Percentiles rank a stretch among this genome's conserved stretches.
phyloP scores from a whole-genome alignment of 352 stramenopile genomes.

The Porosira glacialis region DNA sequence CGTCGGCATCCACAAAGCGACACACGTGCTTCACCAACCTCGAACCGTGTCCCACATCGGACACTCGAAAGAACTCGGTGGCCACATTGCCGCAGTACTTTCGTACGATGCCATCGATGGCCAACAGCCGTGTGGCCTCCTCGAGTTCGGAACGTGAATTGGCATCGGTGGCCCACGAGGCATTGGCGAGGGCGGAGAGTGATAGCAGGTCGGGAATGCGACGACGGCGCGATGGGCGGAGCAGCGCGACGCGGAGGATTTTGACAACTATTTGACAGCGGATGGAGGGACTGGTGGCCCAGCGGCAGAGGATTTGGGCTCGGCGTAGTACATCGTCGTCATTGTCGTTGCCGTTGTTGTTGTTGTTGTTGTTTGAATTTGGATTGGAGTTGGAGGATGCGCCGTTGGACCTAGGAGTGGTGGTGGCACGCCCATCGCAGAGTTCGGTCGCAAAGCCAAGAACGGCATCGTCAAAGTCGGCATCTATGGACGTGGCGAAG shows the following conservation, averaged over 20 bases:
- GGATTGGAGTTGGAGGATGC: neutral
- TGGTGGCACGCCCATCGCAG: no score
- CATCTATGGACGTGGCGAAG: constrained; percentile 52
- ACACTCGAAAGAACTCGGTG: constrained; percentile 75
- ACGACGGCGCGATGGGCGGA: constrained; percentile 59
- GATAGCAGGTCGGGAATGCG: constrained; percentile 55
- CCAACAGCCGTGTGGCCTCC: constrained; percentile 71
- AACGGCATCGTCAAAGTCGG: constrained; percentile 66
- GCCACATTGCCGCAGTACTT: constrained; percentile 77
- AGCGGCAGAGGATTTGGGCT: constrained; percentile 43
- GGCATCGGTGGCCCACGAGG: constrained; percentile 61
- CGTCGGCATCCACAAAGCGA: constrained; percentile 51
- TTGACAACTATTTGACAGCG: constrained; percentile 68
- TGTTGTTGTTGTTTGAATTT: neutral
- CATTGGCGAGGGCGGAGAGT: constrained; percentile 64
- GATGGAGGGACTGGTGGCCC: constrained; percentile 43
- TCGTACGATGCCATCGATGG: constrained; percentile 70
- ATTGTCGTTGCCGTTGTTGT: neutral
- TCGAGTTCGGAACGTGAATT: constrained; percentile 66
- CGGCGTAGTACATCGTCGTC: constrained; percentile 4
- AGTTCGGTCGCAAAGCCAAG: constrained; percentile 55
- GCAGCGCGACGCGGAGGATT: constrained; percentile 62
- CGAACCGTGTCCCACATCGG: constrained; percentile 65
- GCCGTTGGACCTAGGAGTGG: neutral
- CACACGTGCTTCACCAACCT: constrained; percentile 69